Evolutionary conservation across 176 grass and related monocot species (phyloP).

Genomic region (Secale cereale): DNA sequence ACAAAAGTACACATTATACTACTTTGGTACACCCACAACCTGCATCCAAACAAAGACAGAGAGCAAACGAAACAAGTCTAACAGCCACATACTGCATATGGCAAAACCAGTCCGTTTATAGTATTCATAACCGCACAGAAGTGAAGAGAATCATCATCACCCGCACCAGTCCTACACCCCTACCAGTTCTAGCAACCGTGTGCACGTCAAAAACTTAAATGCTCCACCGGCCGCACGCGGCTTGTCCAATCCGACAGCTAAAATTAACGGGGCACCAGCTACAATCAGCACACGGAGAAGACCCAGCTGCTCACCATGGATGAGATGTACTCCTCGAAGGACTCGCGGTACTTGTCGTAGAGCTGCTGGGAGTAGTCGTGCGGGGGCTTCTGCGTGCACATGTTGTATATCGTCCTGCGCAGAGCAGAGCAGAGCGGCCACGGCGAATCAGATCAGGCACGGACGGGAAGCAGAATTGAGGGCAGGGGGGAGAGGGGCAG

Average conservation of each 20-base stretch:
- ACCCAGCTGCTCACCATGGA: slow-evolving; percentile 45
- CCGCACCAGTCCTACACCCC: background rate
- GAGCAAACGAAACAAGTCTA: too few relatives aligned
- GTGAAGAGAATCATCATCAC: background rate
- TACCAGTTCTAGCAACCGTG: background rate
- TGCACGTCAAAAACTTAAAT: background rate
- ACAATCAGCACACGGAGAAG: background rate
- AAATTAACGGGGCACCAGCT: background rate
- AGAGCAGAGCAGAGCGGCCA: background rate
- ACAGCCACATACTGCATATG: background rate
- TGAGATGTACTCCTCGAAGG: slow-evolving; percentile 77
- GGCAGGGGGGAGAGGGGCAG: background rate
- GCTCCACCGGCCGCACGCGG: background rate
- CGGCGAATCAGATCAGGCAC: background rate
- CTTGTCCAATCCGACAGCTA: background rate
- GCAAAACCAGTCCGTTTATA: background rate
- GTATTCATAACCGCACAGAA: background rate
- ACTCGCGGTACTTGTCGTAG: slow-evolving; percentile 84
- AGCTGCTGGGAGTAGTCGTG: slow-evolving; percentile 86
- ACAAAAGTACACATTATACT: background rate
- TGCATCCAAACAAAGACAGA: background rate
- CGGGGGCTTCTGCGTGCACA: slow-evolving; percentile 93
- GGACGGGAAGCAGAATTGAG: background rate
- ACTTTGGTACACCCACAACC: background rate
- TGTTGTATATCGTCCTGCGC: slow-evolving; percentile 88